Percentiles rank a stretch among this genome's conserved stretches.
Conservation (phyloP, 1,284 basidiomycete species). For the Tilletia indica region DNA sequence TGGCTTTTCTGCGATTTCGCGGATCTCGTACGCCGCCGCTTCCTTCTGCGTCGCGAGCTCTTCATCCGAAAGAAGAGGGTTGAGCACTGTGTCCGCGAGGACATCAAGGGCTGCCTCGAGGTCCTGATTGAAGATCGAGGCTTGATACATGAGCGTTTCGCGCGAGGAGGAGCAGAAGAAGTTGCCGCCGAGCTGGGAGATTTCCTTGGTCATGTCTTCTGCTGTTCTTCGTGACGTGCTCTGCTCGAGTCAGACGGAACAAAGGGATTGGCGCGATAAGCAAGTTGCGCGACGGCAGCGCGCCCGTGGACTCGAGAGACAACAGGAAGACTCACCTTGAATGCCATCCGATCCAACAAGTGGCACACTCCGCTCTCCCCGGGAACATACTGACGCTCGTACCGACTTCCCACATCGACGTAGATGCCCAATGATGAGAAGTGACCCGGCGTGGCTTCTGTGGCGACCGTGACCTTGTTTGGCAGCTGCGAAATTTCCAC, state of each 20-base stretch:
- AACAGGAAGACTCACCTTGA: conserved; percentile 69
- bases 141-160: conserved; percentile 95
- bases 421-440: conserved; percentile 92
- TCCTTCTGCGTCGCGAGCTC: conserved; percentile 82
- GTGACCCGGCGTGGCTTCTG: conserved; percentile 85
- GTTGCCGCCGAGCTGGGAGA: conserved; percentile 85
- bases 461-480: conserved; percentile 88
- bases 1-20: conserved; percentile 83
- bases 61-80: conserved; percentile 72
- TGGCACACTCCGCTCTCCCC: conserved; percentile 75
- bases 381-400: conserved; percentile 70
- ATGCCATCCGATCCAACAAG: conserved; percentile 90
- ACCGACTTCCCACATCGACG: conserved; percentile 89
- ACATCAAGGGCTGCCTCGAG: conserved; percentile 79
- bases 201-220: conserved; percentile 76
- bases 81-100: conserved; percentile 84
- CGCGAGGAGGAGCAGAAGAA: conserved; percentile 86
- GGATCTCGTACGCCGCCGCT: conserved; percentile 86
- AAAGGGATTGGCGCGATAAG: background rate
- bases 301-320: no score
- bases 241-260: conserved; percentile 37
- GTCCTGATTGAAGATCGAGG: conserved; percentile 83
- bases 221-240: conserved; percentile 60
- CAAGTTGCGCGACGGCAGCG: no score
- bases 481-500: conserved; percentile 73